phyloP scores from a whole-genome alignment of 306 rosid species.

The Senna tora region DNA sequence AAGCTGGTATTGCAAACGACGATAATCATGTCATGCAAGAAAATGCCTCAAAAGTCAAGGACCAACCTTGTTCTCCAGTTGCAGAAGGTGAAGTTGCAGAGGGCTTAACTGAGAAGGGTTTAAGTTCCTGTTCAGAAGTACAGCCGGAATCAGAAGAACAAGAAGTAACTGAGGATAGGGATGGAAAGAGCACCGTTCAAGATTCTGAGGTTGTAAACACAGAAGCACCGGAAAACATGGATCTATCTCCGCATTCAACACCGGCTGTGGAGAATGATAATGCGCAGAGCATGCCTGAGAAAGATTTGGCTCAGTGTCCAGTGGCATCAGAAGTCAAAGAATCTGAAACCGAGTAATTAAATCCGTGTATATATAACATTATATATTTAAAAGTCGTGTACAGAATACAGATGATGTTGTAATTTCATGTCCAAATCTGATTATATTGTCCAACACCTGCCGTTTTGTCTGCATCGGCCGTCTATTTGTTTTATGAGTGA shows the following conservation, averaged over 20 bases:
- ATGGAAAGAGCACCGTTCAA: conserved; percentile 3
- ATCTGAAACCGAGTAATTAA: conserved; percentile 32
- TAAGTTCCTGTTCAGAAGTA: not conserved
- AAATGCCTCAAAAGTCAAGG: conserved; percentile 33
- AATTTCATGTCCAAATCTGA: conserved; percentile 7
- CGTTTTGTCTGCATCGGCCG: conserved; percentile 11
- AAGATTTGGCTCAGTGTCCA: conserved; percentile 10
- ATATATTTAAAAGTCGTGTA: conserved; percentile 32
- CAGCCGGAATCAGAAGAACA: conserved; percentile 28
- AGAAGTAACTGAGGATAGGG: conserved; percentile 25
- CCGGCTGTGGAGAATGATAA: not conserved
- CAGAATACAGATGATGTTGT: conserved; percentile 40
- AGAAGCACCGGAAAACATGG: not conserved
- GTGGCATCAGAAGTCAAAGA: conserved; percentile 32
- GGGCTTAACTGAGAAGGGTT: conserved; percentile 17
- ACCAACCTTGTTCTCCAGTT: conserved; percentile 23
- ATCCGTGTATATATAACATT: conserved; percentile 26
- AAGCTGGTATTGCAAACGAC: conserved; percentile 21
- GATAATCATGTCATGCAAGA: conserved; percentile 25
- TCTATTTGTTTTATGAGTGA: conserved; percentile 1
- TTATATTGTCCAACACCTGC: not conserved
- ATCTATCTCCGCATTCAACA: not conserved
- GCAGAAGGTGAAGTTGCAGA: conserved; percentile 13
- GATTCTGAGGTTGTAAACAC: conserved; percentile 15
- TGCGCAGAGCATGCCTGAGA: conserved; percentile 8